Base-by-base conservation (phyloP, 345 rosid genomes). In the Brassica rapa region DNA sequence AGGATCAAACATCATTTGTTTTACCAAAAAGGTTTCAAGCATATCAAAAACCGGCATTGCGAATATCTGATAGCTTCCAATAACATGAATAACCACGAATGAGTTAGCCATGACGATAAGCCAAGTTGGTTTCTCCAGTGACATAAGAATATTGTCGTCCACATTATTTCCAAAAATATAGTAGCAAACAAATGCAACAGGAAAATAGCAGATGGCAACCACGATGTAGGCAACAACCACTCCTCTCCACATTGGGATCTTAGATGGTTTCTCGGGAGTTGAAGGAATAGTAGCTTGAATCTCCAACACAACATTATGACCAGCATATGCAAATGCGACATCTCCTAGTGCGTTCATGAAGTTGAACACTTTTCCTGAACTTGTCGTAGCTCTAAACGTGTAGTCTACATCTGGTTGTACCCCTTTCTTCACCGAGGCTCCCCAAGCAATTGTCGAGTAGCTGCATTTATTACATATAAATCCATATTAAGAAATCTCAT, bases 281-380 rank as follows among this genome's bases (percentile, higher is more conserved):
- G 98, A 94, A 70, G 96, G 94, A 5, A 94, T 89, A 1, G 98
- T 94, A 14, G 96, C 97, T 68, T 92, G 98, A 73, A 94, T 92
- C 86, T 94, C 98, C 72, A 92, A 49, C 15, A 87, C 96, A 55
- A 94, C 94, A 55, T 86, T 90, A 80, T 94, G 97, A 4, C 94
- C 94, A 0, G 98, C 98, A 62, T 87, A 94, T 0, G 97, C 93
- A 68, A 94, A 94, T 16, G 92, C 91, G 15, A 94, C 84, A 3
- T 89, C 96, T 3, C 94, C 98, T 68, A 94, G 49, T n/a, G 81
- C 96, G n/a, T 84, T 85, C 21, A 94, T 75, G 87, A 92, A 90
- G 71, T 83, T 62, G 60, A 90, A 92, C 11, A 87, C 29, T 15
- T 27, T 46, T 7, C 87, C 88, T 0, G 77, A 8, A n/a, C 11